These are phyloP conservation scores for Irpex rosettiformis DNA, from an alignment of 1,284 basidiomycete genomes.

Conservation along the genomic window DNA sequence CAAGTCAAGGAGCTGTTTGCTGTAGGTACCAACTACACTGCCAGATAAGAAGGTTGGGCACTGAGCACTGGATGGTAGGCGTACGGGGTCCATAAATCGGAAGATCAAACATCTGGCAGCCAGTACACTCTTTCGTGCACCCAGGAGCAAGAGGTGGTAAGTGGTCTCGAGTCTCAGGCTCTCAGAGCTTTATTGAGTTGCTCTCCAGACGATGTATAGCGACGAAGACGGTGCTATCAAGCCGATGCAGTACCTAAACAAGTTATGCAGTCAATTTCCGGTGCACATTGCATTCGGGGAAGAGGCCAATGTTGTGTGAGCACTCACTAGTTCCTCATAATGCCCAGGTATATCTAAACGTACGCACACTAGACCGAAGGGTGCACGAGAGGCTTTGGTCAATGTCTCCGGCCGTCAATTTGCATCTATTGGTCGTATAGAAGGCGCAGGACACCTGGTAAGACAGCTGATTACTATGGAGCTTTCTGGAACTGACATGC, in stretches of 20 bases:
- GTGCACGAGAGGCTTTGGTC: conserved; percentile 9
- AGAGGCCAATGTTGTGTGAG: conserved; percentile 11
- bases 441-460: conserved; percentile 10
- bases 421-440: conserved; percentile 10
- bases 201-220: conserved; percentile 13
- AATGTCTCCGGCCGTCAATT: not conserved
- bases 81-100: conserved; percentile 2
- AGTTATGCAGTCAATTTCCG: not conserved
- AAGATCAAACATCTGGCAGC: not conserved
- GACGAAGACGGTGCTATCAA: conserved; percentile 11
- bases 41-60: not conserved
- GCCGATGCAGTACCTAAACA: conserved; percentile 5
- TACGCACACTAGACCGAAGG: not conserved
- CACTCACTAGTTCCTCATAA: not conserved
- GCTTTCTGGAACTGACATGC: not conserved
- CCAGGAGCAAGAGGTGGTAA: conserved; percentile 12
- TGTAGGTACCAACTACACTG: conserved; percentile 1
- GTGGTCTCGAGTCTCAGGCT: not conserved
- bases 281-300: conserved; percentile 13
- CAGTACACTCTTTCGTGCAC: conserved; percentile 11
- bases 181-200: not conserved
- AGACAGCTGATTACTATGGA: not conserved
- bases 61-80: not conserved
- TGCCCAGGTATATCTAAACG: not conserved
- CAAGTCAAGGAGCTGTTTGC: conserved; percentile 6